These are phyloP conservation scores for Lojkania enalia DNA, from an alignment of 2,329 filamentous ascomycete genomes.

Conservation along the genomic window DNA sequence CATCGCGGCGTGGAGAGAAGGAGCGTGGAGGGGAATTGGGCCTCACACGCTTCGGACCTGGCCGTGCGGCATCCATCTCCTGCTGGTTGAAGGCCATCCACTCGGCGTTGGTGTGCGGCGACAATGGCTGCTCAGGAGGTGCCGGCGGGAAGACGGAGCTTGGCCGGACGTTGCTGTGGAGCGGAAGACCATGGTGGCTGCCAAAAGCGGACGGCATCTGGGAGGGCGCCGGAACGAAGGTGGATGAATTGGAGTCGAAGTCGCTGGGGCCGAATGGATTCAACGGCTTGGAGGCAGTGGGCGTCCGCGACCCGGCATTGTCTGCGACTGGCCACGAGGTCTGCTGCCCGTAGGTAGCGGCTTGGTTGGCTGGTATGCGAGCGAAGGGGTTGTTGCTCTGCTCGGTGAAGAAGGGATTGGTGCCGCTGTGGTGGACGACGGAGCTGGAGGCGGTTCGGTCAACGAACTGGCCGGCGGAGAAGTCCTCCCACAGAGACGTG, in stretches of 20 bases:
- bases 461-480: slow-evolving; percentile 45
- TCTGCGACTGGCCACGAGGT: slow-evolving; percentile 64
- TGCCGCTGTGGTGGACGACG: slow-evolving; percentile 47
- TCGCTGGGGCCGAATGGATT: slow-evolving; percentile 61
- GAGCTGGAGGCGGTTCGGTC: slow-evolving; percentile 43
- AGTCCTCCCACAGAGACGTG: slow-evolving; percentile 54
- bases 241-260: slow-evolving; percentile 52
- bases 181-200: slow-evolving; percentile 41
- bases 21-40: slow-evolving; percentile 70
- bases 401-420: slow-evolving; percentile 54
- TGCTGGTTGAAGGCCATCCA: slow-evolving; percentile 57
- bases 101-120: slow-evolving; percentile 65
- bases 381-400: slow-evolving; percentile 64
- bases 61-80: slow-evolving; percentile 54
- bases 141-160: slow-evolving; percentile 54
- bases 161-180: slow-evolving; percentile 48
- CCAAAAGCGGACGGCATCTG: slow-evolving; percentile 26
- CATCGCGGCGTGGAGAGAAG: slow-evolving; percentile 76
- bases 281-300: slow-evolving; percentile 72
- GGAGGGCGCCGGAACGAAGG: slow-evolving; percentile 48
- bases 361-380: slow-evolving; percentile 58
- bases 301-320: slow-evolving; percentile 72
- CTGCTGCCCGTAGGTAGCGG: slow-evolving; percentile 53
- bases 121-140: slow-evolving; percentile 55
- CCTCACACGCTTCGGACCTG: slow-evolving; percentile 60